Base-by-base conservation (phyloP, 179 eudicot species). In the Patellifolia procumbens region DNA sequence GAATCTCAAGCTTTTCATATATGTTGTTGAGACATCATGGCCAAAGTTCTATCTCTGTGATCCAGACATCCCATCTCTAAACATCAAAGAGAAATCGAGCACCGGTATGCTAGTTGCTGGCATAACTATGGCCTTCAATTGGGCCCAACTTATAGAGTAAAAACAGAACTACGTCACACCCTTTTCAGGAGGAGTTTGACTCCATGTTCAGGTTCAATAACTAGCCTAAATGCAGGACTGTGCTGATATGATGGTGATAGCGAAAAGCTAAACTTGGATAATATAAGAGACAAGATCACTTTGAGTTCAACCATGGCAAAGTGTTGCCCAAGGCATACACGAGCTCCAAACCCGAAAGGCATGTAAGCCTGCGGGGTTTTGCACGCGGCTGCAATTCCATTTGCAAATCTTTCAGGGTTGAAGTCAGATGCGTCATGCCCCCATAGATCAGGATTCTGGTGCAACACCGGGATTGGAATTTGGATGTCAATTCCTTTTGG, bases 151-250 rank as follows among this genome's bases (percentile, higher is more conserved):
- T 5, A n/a, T 24, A 43, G 20, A 67, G 20, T 3, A 5, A 26
- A 42, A 43, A 22, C 71, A 13, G 53, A 67, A 24, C 11, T 2
- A 56, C 12, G 52, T 86, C 76, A 85, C 45, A 68, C 62, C 78
- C 68, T 84, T 66, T 65, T 72, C 20, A 90, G 35, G 79, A 82
- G 78, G 31, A 92, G 81, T 20, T 63, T 56, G 20, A 89, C 88
- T 29, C 90, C 96, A 60, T 89, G 76, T 43, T 82, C 86, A 16
- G 96, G 93, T 45, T 89, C 90, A 22, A 91, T 85, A 70, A 88
- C 78, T 86, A 92, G 82, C 78, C 88, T 87, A 78, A 84, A 88
- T 46, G 84, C 68, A 24, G 97, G 93, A 24, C 80, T 79, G 78
- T 92, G 95, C 37, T 20, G 62, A 66, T 91, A 92, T 0, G 65